A percentile compares a stretch with the other conserved stretches of the same genome.
Conservation (phyloP, 768 basidiomycete species). For the Psilocybe cubensis region DNA sequence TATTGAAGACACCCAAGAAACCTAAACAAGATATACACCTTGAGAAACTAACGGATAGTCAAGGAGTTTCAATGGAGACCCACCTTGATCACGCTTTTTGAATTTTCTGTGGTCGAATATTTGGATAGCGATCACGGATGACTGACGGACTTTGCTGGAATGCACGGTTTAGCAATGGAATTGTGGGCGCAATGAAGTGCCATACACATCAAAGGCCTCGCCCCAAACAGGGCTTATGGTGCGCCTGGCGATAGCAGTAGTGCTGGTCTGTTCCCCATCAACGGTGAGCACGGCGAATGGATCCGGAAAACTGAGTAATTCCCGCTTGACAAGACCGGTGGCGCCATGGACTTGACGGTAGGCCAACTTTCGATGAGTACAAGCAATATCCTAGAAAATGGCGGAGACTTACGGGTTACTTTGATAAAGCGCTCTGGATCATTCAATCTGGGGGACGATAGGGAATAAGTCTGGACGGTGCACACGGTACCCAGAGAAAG, state of each 20-base stretch:
- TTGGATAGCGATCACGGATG: constrained; percentile 80
- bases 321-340: constrained; percentile 73
- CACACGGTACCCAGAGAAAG: neutral
- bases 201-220: constrained; percentile 82
- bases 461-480: constrained; percentile 7
- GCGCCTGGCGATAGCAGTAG: constrained; percentile 73
- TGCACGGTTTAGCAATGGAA: constrained; percentile 9
- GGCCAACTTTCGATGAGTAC: constrained; percentile 4
- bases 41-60: neutral
- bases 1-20: constrained; percentile 62
- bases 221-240: constrained; percentile 80
- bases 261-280: constrained; percentile 81
- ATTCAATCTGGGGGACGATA: constrained; percentile 36
- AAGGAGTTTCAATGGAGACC: constrained; percentile 35
- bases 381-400: constrained; percentile 1
- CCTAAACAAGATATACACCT: constrained; percentile 33
- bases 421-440: constrained; percentile 53
- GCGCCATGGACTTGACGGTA: constrained; percentile 71
- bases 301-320: constrained; percentile 81
- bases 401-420: constrained; percentile 47
- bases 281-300: constrained; percentile 90
- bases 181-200: constrained; percentile 18
- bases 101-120: constrained; percentile 92
- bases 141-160: constrained; percentile 67
- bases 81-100: constrained; percentile 83